Evolutionary conservation across 129 eudicot species (phyloP).

Genomic region (Arctium minus): DNA sequence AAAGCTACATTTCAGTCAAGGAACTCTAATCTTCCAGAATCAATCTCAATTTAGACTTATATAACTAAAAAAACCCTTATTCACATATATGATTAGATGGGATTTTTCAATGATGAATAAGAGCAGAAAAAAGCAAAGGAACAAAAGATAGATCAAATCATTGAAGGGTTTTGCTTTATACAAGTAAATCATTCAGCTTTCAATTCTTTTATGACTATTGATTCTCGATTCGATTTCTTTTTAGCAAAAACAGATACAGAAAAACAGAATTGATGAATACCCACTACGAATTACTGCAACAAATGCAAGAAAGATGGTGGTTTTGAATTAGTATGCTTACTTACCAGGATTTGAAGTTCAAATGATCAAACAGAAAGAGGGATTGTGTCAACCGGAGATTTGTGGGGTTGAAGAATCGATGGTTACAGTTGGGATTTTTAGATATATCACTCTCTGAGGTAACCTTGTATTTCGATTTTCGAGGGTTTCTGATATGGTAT

Average conservation of each 20-base stretch:
- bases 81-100: background rate
- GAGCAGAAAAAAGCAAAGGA: background rate
- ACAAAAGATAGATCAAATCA: background rate
- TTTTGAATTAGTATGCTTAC: background rate
- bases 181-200: background rate
- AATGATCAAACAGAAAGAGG: background rate
- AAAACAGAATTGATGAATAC: background rate
- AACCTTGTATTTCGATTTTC: background rate
- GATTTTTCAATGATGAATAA: background rate
- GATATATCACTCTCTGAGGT: conserved; percentile 5
- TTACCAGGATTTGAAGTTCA: conserved; percentile 15
- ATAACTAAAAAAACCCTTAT: background rate
- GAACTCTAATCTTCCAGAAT: background rate
- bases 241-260: background rate
- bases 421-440: conserved; percentile 15
- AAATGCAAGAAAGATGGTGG: conserved; percentile 1
- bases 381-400: conserved; percentile 1
- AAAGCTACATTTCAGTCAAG: conserved; percentile 1
- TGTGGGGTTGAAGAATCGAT: conserved; percentile 13
- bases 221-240: conserved; percentile 4
- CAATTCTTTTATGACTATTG: background rate
- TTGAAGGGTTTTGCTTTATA: background rate
- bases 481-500: conserved; percentile 9
- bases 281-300: background rate
- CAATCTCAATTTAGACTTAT: background rate